phyloP scores from a whole-genome alignment of 2,329 filamentous ascomycete species.

The Dactylellina drechsleri region DNA sequence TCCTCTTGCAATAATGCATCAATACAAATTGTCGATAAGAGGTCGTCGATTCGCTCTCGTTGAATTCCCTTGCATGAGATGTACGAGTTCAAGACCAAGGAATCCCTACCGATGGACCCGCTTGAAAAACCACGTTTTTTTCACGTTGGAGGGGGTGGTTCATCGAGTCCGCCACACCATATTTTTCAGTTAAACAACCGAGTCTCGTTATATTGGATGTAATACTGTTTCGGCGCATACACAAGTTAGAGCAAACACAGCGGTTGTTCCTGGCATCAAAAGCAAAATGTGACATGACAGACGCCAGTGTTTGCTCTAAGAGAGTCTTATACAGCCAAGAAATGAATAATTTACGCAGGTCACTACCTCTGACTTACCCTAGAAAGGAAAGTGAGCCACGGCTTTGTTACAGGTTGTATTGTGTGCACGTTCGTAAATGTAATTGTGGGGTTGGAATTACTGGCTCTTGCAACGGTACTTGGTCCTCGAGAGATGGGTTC shows the following conservation, averaged over 20 bases:
- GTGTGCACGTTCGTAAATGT: constrained; percentile 26
- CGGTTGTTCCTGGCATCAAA: constrained; percentile 46
- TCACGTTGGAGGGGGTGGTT: not conserved
- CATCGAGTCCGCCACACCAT: constrained; percentile 29
- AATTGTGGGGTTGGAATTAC: constrained; percentile 3
- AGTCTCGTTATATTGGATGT: constrained; percentile 38
- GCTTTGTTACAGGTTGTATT: constrained; percentile 40
- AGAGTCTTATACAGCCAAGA: constrained; percentile 12
- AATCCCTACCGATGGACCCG: constrained; percentile 41
- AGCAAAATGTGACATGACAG: constrained; percentile 32
- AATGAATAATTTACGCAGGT: constrained; percentile 22
- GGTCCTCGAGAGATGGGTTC: constrained; percentile 30
- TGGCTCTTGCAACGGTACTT: constrained; percentile 13
- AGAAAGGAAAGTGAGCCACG: constrained; percentile 30
- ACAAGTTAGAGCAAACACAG: constrained; percentile 41
- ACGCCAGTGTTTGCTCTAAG: constrained; percentile 46
- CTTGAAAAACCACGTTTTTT: constrained; percentile 19
- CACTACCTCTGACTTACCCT: constrained; percentile 26
- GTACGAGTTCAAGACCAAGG: constrained; percentile 28
- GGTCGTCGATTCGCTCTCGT: constrained; percentile 22
- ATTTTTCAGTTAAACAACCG: constrained; percentile 10
- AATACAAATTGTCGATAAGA: constrained; percentile 25
- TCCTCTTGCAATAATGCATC: constrained; percentile 28
- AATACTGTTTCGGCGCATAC: constrained; percentile 38
- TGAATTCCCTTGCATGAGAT: constrained; percentile 28